Conservation (phyloP, 257 asterid genomes). For the Asclepias syriaca region DNA sequence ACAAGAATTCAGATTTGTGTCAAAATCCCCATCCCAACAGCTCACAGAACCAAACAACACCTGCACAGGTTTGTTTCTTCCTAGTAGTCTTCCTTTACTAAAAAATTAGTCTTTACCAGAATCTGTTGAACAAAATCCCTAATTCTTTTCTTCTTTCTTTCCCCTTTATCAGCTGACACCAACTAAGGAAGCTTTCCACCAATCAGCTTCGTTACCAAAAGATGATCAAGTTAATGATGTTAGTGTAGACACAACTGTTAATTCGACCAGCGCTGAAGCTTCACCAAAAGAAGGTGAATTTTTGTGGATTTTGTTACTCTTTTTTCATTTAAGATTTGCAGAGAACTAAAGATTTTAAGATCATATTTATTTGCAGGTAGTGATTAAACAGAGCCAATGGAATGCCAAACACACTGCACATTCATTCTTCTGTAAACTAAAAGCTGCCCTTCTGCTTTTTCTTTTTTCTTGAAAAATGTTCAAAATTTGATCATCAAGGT, state of each 20-base stretch:
- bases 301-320: too few relatives aligned
- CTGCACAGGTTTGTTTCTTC: slow-evolving; percentile 49
- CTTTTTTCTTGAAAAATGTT: background rate
- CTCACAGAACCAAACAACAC: slow-evolving; percentile 25
- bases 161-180: slow-evolving; percentile 33
- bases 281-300: slow-evolving; percentile 30
- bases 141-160: background rate
- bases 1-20: slow-evolving; percentile 25
- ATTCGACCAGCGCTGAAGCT: slow-evolving; percentile 21
- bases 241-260: slow-evolving; percentile 18
- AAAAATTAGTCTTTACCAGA: background rate
- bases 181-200: slow-evolving; percentile 27
- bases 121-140: slow-evolving; percentile 2
- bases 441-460: background rate
- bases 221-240: slow-evolving; percentile 27
- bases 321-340: background rate
- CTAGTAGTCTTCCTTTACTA: background rate
- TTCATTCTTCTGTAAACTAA: background rate
- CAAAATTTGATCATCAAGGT: background rate
- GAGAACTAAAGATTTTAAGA: background rate
- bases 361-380: slow-evolving; percentile 27
- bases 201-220: slow-evolving; percentile 27
- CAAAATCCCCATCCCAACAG: slow-evolving; percentile 35
- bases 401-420: slow-evolving; percentile 1
- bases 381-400: slow-evolving; percentile 19